Conservation (phyloP, 345 rosid species). For the Populus euphratica region DNA sequence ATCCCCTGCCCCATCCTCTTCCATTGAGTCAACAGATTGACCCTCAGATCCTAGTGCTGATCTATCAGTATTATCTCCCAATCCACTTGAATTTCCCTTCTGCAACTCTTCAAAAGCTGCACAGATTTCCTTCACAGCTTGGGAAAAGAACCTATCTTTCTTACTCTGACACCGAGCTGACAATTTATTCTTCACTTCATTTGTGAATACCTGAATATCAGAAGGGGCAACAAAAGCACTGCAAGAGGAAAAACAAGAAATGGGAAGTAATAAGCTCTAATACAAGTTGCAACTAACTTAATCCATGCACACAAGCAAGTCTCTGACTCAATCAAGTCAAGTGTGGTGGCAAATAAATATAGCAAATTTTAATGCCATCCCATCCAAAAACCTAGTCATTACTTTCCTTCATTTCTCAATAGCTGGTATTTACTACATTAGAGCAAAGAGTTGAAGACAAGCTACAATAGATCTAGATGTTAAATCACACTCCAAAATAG, state of each 20-base stretch:
- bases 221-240: constrained; percentile 82
- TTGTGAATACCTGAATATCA: constrained; percentile 77
- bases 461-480: not conserved
- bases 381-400: not conserved
- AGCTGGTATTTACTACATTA: not conserved
- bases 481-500: not conserved
- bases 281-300: not conserved
- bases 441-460: not conserved
- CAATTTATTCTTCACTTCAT: constrained; percentile 68
- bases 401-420: not conserved
- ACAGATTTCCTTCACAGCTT: constrained; percentile 83
- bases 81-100: constrained; percentile 42
- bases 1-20: constrained; percentile 44
- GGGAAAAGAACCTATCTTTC: constrained; percentile 62
- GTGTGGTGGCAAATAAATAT: not conserved
- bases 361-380: not conserved
- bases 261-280: constrained; percentile 14
- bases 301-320: not conserved
- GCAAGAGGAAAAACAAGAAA: constrained; percentile 28
- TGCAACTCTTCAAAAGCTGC: constrained; percentile 67
- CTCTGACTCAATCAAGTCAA: not conserved
- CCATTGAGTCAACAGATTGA: constrained; percentile 38
- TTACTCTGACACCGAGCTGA: constrained; percentile 62
- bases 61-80: constrained; percentile 42
- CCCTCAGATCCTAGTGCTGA: constrained; percentile 35